Base-by-base conservation (phyloP, 2,329 filamentous ascomycete genomes). In the Macrophomina pseudophaseolina region DNA sequence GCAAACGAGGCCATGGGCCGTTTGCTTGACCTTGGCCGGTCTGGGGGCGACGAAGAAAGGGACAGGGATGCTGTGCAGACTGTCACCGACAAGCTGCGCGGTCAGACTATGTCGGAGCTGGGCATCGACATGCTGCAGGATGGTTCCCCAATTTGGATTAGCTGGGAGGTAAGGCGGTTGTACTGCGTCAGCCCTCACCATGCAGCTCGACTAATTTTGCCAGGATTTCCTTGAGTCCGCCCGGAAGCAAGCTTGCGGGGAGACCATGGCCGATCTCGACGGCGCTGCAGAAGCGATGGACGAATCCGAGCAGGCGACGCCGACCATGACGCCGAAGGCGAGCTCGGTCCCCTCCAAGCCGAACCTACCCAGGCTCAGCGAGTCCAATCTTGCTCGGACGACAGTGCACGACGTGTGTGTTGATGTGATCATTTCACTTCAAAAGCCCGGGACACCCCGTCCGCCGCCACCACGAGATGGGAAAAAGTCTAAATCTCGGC, bases 1-100 rank as follows among this genome's bases (percentile, higher is more conserved):
- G 91, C 90, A 38, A 94, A 94, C 71, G 89, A 93, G 71, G 88
- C 91, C 23, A 90, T 93, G 86, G 90, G 88, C 1, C 84, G 87
- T 65, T 79, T 94, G 72, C 79, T 94, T 28, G 89, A 87, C 4
- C 81, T 91, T 58, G 81, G 87, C 32, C 35, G 32, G 16, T 49
- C 75, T 23, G 74, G 76, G n/a, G 74, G 77, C 33, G 71, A 79
- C 4, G 78, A 23, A 23, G 23, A 77, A 32, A 77, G 78, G 16
- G 78, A 82, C 48, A 80, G 82, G 54, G 69, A 75, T 40, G 70
- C 71, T 16, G 66, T 74, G 5, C 75, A 80, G 3, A 80, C 80
- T 9, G 80, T 86, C 4, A 81, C 85, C 46, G 89, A 93, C 40
- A 79, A 82, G 23, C 80, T 94, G 16, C 84, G 85, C 35, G 90